Evolutionary conservation across 768 basidiomycete species (phyloP).

Genomic region (Termitomyces sp.): DNA sequence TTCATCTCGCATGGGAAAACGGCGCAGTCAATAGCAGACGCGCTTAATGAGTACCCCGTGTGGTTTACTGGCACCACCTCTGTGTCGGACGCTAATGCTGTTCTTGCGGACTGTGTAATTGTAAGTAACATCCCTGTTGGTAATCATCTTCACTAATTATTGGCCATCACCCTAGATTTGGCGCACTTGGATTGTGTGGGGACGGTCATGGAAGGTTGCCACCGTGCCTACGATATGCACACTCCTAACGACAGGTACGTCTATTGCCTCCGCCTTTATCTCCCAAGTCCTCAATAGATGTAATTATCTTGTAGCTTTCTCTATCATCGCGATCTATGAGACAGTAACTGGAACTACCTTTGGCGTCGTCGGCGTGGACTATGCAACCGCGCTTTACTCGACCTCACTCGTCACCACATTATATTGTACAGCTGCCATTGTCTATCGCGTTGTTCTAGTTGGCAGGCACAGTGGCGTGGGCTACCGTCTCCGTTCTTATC

Average conservation of each 20-base stretch:
- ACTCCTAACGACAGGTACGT: slow-evolving; percentile 10
- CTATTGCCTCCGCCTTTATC: not conserved
- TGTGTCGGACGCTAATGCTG: slow-evolving; percentile 13
- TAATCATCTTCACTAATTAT: too few species aligned
- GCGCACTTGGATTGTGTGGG: slow-evolving; percentile 15
- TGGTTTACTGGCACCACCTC: slow-evolving; percentile 13
- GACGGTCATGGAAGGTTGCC: slow-evolving; percentile 7
- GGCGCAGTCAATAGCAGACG: slow-evolving; percentile 8
- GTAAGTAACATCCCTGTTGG: not conserved
- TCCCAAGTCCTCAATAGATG: not conserved
- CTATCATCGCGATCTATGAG: slow-evolving; percentile 11
- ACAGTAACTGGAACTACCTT: slow-evolving; percentile 12
- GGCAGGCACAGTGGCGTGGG: not conserved
- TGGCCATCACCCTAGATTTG: slow-evolving; percentile 1
- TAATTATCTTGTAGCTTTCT: slow-evolving; percentile 7
- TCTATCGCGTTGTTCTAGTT: slow-evolving; percentile 11
- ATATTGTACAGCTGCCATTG: slow-evolving; percentile 13
- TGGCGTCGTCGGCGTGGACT: slow-evolving; percentile 12
- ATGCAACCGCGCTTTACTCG: slow-evolving; percentile 14
- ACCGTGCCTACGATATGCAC: slow-evolving; percentile 10
- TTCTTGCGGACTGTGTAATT: slow-evolving; percentile 14
- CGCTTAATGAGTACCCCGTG: slow-evolving; percentile 11
- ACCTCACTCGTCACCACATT: slow-evolving; percentile 14
- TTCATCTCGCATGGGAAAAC: slow-evolving; percentile 14
- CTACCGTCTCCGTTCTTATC: slow-evolving; percentile 10